phyloP scores from a whole-genome alignment of 345 rosid species.

The Eucalyptus coolabah region DNA sequence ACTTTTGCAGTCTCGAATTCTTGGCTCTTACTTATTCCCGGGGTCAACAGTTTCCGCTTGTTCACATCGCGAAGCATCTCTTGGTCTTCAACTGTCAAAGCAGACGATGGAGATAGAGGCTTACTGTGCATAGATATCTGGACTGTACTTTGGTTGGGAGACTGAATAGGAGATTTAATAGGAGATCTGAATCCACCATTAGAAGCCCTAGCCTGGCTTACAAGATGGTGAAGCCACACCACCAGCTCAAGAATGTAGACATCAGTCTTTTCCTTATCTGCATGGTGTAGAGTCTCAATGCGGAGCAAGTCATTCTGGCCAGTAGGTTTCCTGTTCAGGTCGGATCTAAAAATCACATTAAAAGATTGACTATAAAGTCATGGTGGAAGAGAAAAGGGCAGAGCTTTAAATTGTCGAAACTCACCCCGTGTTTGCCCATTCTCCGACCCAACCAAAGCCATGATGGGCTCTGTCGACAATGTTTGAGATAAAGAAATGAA shows the following conservation, averaged over 20 bases:
- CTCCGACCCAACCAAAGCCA: constrained; percentile 99
- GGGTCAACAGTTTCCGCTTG: constrained; percentile 59
- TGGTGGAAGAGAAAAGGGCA: not conserved
- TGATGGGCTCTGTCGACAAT: constrained; percentile 75
- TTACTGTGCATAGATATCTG: constrained; percentile 21
- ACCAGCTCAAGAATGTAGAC: constrained; percentile 66
- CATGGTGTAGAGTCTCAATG: constrained; percentile 93
- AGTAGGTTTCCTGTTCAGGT: constrained; percentile 50
- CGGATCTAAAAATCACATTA: constrained; percentile 29
- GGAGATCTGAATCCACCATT: constrained; percentile 72
- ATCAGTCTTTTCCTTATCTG: constrained; percentile 88
- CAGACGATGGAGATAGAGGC: constrained; percentile 30
- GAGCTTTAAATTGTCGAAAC: not conserved
- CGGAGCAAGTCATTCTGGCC: constrained; percentile 74
- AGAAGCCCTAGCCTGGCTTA: constrained; percentile 60
- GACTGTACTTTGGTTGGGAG: constrained; percentile 51
- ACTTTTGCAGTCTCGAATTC: constrained; percentile 63
- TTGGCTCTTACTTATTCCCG: constrained; percentile 97
- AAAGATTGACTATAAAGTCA: not conserved
- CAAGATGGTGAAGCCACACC: constrained; percentile 89
- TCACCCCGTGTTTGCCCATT: constrained; percentile 98
- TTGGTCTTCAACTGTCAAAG: constrained; percentile 75
- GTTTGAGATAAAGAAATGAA: not conserved
- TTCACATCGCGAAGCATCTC: constrained; percentile 90
- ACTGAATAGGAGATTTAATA: constrained; percentile 75